These are phyloP conservation scores for Sporisorium iseilematis-ciliati DNA, from an alignment of 1,284 basidiomycete genomes.

Conservation along the genomic window DNA sequence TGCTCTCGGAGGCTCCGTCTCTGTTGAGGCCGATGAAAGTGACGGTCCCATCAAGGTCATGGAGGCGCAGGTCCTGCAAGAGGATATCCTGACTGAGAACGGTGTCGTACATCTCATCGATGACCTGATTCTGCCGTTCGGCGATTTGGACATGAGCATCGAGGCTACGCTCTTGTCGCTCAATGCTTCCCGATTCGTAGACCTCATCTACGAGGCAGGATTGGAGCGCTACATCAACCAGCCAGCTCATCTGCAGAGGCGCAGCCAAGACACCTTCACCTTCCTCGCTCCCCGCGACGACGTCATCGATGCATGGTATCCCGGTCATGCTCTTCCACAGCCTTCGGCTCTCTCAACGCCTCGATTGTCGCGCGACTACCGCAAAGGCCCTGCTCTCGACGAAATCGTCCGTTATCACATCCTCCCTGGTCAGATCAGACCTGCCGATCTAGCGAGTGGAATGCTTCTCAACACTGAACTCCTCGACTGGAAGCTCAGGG, in stretches of 20 bases:
- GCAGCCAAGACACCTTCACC: constrained; percentile 60
- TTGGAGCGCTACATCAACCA: constrained; percentile 72
- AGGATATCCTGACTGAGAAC: constrained; percentile 67
- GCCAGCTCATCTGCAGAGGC: constrained; percentile 38
- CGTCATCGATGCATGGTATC: constrained; percentile 73
- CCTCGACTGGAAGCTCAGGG: constrained; percentile 64
- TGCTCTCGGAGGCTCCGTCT: constrained; percentile 59
- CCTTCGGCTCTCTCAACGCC: neutral
- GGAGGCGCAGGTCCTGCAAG: constrained; percentile 50
- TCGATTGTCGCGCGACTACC: constrained; percentile 1
- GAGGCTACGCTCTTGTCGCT: constrained; percentile 92
- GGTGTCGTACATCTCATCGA: constrained; percentile 88
- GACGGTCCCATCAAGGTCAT: constrained; percentile 36
- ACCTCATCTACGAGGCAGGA: constrained; percentile 79
- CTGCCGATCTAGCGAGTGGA: constrained; percentile 42
- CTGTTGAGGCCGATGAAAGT: constrained; percentile 28
- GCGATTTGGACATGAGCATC: constrained; percentile 82
- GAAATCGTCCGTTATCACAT: constrained; percentile 66
- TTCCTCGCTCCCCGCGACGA: constrained; percentile 88
- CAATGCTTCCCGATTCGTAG: constrained; percentile 90
- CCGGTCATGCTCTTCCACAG: constrained; percentile 8
- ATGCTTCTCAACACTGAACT: constrained; percentile 63
- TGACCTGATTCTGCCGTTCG: constrained; percentile 82
- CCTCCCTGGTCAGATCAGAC: constrained; percentile 48
- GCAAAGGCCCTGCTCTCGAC: constrained; percentile 34